Conservation (phyloP, 2,329 filamentous ascomycete species). For the Truncatella angustata region DNA sequence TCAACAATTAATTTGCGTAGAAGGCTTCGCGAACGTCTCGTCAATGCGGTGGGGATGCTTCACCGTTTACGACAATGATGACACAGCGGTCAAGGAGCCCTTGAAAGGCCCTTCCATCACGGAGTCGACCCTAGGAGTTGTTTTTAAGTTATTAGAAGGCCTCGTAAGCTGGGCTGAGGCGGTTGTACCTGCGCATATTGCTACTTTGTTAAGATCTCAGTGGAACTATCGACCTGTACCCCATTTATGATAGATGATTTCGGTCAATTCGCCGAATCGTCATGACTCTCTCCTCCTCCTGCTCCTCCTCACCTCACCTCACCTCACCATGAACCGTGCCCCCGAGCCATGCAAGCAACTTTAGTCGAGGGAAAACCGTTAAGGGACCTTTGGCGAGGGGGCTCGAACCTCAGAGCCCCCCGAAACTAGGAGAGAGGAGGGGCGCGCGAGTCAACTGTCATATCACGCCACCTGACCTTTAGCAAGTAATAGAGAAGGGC, state of each 20-base stretch:
- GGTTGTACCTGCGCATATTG: neutral
- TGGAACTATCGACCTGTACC: neutral
- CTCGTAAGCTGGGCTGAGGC: neutral
- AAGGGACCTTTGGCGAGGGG: neutral
- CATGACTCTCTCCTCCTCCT: too few relatives aligned
- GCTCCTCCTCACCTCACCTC: too few relatives aligned
- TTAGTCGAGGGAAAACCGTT: too few relatives aligned
- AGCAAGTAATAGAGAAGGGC: too few relatives aligned
- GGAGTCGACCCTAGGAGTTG: neutral
- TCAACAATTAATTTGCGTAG: neutral
- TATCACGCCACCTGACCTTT: too few relatives aligned
- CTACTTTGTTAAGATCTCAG: neutral
- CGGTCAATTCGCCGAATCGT: too few relatives aligned
- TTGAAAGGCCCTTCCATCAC: neutral
- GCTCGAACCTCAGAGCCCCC: neutral
- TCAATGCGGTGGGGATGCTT: constrained; percentile 3
- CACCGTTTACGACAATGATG: too few relatives aligned
- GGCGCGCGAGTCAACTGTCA: too few relatives aligned
- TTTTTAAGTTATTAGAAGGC: neutral
- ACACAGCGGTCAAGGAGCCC: neutral
- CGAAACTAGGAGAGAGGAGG: too few relatives aligned
- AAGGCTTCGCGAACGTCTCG: neutral
- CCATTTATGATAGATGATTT: neutral
- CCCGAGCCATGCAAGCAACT: too few relatives aligned
- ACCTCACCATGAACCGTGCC: too few relatives aligned